Conservation (phyloP, 805 yeast genomes). For the Danielia reshetovae region DNA sequence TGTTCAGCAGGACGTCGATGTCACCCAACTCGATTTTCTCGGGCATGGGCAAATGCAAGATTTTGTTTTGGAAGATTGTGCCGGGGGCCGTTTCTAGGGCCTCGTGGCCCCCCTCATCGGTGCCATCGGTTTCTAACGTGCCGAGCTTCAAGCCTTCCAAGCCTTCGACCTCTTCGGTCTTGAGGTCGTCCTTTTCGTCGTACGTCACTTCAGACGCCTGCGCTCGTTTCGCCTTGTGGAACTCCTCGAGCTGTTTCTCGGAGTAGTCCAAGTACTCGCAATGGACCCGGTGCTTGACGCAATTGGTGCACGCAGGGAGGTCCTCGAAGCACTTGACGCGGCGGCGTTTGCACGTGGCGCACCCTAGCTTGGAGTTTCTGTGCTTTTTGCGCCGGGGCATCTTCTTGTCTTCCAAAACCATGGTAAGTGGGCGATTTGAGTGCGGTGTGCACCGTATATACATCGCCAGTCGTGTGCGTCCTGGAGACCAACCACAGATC, state of each 20-base stretch:
- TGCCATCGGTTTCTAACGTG: neutral
- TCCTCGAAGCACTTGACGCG: slow-evolving; percentile 27
- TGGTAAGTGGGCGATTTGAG: too few species aligned
- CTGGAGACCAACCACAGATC: too few species aligned
- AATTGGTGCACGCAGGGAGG: slow-evolving; percentile 36
- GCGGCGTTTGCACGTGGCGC: slow-evolving; percentile 18
- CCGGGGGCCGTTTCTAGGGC: neutral
- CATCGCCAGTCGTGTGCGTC: too few species aligned
- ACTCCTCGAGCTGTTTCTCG: slow-evolving; percentile 27
- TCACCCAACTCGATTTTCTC: neutral
- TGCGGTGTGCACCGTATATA: too few species aligned
- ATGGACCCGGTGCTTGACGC: slow-evolving; percentile 36
- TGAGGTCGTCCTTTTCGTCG: neutral
- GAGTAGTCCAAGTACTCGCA: slow-evolving; percentile 38
- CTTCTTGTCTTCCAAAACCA: slow-evolving; percentile 1
- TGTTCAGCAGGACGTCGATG: neutral
- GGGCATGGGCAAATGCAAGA: too few species aligned
- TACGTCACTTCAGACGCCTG: slow-evolving; percentile 1
- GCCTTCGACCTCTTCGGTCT: neutral
- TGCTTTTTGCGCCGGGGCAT: slow-evolving; percentile 19
- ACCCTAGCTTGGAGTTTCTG: slow-evolving; percentile 19
- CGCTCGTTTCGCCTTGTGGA: slow-evolving; percentile 16
- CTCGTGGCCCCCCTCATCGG: too few species aligned
- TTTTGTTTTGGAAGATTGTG: too few species aligned
- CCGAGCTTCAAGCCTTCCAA: neutral